Percentiles rank a stretch among this genome's conserved stretches.
phyloP scores from a whole-genome alignment of 1,284 basidiomycete species.

The Trichosporon sp. region DNA sequence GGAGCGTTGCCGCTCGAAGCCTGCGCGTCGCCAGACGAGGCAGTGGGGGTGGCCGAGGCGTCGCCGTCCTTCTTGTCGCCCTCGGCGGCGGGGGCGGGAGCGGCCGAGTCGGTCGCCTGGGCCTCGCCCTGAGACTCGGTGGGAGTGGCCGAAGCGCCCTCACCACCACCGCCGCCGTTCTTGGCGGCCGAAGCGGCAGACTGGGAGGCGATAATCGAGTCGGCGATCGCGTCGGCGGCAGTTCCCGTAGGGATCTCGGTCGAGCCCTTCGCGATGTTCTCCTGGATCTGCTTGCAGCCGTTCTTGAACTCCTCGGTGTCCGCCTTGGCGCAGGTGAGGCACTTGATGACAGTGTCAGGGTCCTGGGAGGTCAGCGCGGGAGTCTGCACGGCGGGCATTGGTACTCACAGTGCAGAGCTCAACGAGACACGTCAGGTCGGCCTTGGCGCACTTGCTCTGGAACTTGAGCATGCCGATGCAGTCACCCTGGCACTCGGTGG shows the following conservation, averaged over 20 bases:
- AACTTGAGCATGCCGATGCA: conserved; percentile 14
- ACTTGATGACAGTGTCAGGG: conserved; percentile 14
- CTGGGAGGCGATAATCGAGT: not conserved
- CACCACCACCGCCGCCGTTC: not conserved
- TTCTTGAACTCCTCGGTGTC: conserved; percentile 6
- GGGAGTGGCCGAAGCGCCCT: too few species aligned
- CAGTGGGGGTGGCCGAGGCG: not conserved
- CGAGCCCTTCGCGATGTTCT: not conserved
- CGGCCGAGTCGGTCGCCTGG: not conserved
- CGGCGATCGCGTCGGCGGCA: not conserved
- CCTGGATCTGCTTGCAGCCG: not conserved
- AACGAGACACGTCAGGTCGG: conserved; percentile 13
- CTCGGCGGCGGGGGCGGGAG: not conserved
- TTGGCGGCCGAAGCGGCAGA: not conserved
- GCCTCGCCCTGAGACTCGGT: too few species aligned
- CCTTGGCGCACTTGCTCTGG: conserved; percentile 2
- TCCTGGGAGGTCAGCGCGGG: not conserved
- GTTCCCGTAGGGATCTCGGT: conserved; percentile 5
- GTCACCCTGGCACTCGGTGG: not conserved
- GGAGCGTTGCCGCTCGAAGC: not conserved
- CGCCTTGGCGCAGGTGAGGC: conserved; percentile 10
- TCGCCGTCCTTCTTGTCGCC: not conserved
- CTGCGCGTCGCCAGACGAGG: not conserved
- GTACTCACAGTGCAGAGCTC: conserved; percentile 4
- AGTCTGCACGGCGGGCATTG: too few species aligned